Evolutionary conservation across 495 filamentous ascomycete species (phyloP), one percentile per base, ranked within the genome.

Genomic region (Penicillium salamii): DNA sequence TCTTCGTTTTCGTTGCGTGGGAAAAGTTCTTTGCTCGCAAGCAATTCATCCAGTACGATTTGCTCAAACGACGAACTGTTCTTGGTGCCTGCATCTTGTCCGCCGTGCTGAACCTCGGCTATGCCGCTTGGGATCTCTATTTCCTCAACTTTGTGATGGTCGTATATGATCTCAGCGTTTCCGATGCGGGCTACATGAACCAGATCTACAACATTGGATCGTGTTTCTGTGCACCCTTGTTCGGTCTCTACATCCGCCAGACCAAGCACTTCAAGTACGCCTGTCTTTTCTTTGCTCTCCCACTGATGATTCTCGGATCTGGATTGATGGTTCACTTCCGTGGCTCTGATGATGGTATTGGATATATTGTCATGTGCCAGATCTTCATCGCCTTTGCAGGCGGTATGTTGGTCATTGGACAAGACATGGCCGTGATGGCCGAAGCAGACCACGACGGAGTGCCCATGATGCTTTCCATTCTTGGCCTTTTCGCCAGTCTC

Each of bases 171-270:
- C 70, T 89, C 4, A 67, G 56, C 53, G 53, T 86, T 46, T 72
- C 69, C 5, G 40, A 85, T 21, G 72, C 85, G 1, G 79, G 78
- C 14, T 90, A 89, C 61, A 74, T 90, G 43, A 49, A 58, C 14
- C 80, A 88, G 53, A 87, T 82, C 53, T 91, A 89, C 73, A 82
- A 73, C 64, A 71, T 90, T 31, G 86, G 85, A 3, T 84, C 85
- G 9, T 82, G 77, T 58, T 72, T 88, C 57, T 84, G 71, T 62
- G 69, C 76, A 11, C 64, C 83, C 14, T 40, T 83, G 8, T 73
- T 82, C 13, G 85, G 82, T 46, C 12, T 76, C 24, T 23, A 74
- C 20, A 80, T 88, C 68, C 78, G 73, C 52, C 68, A 54, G 9
- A 82, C 79, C 8, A 73, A 72, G 18, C 74, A 71, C 20, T 86